Evolutionary conservation across 106 monocot genomes (phyloP).

Genomic region (Phalaenopsis aphrodite): DNA sequence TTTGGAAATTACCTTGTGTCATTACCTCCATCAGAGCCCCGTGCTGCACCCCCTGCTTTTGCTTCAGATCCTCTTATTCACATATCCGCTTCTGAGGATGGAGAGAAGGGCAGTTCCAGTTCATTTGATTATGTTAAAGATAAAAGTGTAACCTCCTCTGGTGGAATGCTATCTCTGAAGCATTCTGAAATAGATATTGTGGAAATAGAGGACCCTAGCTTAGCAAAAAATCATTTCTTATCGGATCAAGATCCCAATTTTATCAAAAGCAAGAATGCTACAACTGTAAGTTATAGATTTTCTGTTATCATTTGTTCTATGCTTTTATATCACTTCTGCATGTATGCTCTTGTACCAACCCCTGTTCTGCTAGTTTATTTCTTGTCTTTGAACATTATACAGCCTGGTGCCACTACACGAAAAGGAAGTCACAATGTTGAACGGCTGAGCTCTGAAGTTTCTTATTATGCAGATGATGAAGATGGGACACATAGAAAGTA

Average conservation of each 20-base stretch:
- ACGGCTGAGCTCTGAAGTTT: constrained; percentile 67
- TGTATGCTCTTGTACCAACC: not conserved
- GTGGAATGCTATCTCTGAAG: constrained; percentile 22
- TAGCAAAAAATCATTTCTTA: constrained; percentile 30
- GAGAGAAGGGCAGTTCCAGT: constrained; percentile 25
- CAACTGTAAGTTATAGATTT: constrained; percentile 43
- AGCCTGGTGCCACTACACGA: constrained; percentile 91
- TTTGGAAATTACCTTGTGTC: constrained; percentile 87
- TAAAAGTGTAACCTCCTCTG: constrained; percentile 18
- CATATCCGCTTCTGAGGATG: constrained; percentile 33
- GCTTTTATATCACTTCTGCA: not conserved
- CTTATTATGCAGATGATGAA: constrained; percentile 98
- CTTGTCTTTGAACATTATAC: constrained; percentile 6
- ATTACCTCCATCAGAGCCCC: constrained; percentile 49
- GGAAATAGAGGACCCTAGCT: constrained; percentile 70
- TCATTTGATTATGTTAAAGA: constrained; percentile 27
- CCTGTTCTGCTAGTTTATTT: not conserved
- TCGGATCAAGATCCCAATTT: constrained; percentile 47
- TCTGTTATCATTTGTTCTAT: not conserved
- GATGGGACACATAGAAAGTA: constrained; percentile 83
- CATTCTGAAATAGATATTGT: constrained; percentile 71
- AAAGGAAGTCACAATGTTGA: constrained; percentile 60
- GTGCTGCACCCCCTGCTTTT: constrained; percentile 72
- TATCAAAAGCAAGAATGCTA: constrained; percentile 43
- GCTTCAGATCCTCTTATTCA: constrained; percentile 69